phyloP scores from a whole-genome alignment of 768 basidiomycete genomes.

The Mycena rebaudengoi region DNA sequence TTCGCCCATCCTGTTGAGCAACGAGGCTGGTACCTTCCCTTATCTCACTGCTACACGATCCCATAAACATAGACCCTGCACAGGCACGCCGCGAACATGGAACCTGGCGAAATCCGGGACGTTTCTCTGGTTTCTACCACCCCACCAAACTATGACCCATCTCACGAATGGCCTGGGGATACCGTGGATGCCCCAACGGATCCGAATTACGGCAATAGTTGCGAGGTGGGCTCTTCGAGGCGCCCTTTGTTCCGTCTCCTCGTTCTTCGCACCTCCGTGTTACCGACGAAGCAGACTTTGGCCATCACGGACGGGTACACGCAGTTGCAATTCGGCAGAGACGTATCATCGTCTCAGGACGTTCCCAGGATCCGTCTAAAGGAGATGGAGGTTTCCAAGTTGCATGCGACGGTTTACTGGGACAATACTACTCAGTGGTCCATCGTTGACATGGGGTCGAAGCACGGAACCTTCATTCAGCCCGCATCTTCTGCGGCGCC shows the following conservation, averaged over 20 bases:
- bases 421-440: conserved; percentile 74
- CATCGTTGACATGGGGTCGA: conserved; percentile 86
- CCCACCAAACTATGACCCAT: conserved; percentile 54
- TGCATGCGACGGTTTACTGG: conserved; percentile 82
- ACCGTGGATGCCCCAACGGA: conserved; percentile 12
- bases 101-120: conserved; percentile 8
- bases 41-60: conserved; percentile 8
- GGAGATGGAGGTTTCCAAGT: conserved; percentile 86
- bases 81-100: background rate
- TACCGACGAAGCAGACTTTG: conserved; percentile 58
- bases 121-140: conserved; percentile 12
- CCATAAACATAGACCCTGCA: conserved; percentile 3
- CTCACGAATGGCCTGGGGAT: conserved; percentile 69
- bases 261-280: conserved; percentile 62
- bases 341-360: conserved; percentile 59
- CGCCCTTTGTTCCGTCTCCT: conserved; percentile 31
- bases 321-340: conserved; percentile 80
- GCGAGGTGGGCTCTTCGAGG: conserved; percentile 9
- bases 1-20: conserved; percentile 8
- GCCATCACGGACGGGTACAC: conserved; percentile 55
- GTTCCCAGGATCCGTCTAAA: conserved; percentile 76
- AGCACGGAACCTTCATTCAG: conserved; percentile 80
- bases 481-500: conserved; percentile 37
- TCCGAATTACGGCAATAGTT: background rate
- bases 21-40: conserved; percentile 14